Evolutionary conservation across 495 filamentous ascomycete species (phyloP).

Genomic region (Aspergillus nidulans): DNA sequence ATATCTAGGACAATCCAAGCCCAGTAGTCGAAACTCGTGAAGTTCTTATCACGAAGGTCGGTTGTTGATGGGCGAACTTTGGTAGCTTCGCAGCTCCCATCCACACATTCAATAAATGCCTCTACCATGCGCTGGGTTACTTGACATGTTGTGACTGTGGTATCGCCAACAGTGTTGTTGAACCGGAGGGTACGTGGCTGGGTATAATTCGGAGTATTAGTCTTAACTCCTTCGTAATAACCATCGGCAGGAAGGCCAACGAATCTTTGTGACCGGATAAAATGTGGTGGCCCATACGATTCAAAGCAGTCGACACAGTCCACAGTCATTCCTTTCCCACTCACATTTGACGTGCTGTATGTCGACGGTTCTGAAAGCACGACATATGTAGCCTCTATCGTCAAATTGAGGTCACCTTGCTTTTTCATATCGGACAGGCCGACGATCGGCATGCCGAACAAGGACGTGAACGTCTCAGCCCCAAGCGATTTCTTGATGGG

Average conservation of each 20-base stretch:
- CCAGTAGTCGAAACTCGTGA: constrained; percentile 12
- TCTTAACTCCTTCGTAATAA: background rate
- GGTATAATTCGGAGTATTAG: background rate
- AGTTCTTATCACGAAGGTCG: constrained; percentile 5
- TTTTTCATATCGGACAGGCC: background rate
- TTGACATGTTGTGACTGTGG: background rate
- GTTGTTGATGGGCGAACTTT: constrained; percentile 9
- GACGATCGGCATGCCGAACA: constrained; percentile 13
- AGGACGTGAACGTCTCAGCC: constrained; percentile 7
- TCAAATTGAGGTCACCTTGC: constrained; percentile 9
- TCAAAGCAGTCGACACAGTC: constrained; percentile 1
- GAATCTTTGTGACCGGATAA: constrained; percentile 1
- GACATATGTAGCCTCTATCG: constrained; percentile 12
- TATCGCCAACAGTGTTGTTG: background rate
- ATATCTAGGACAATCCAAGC: background rate
- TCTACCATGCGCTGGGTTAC: constrained; percentile 7
- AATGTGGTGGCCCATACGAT: too few species aligned
- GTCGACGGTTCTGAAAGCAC: background rate
- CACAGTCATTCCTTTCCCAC: background rate
- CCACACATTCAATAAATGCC: background rate
- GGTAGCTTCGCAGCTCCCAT: constrained; percentile 5
- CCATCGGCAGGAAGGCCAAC: background rate
- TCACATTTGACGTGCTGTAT: too few species aligned
- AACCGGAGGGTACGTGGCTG: constrained; percentile 3
- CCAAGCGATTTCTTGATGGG: background rate